Evolutionary conservation across 495 filamentous ascomycete genomes (phyloP).

Genomic region (Neurospora intermedia): DNA sequence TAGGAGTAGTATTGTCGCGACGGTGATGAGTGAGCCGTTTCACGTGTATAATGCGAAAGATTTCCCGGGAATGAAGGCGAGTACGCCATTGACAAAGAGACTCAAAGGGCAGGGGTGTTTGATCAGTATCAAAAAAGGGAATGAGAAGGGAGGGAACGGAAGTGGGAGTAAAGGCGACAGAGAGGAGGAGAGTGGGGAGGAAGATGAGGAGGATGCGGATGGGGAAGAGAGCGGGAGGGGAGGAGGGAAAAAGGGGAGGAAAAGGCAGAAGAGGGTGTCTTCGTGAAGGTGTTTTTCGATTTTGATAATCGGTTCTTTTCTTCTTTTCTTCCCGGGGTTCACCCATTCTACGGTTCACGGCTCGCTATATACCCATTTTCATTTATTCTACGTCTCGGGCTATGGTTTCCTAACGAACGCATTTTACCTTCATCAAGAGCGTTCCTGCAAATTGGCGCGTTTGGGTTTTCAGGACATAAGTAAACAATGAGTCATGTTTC

Average conservation of each 20-base stretch:
- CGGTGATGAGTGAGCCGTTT: slow-evolving; percentile 67
- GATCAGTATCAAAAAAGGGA: slow-evolving; percentile 77
- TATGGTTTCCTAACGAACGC: neutral
- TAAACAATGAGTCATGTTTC: too few species aligned
- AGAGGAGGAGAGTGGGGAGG: slow-evolving; percentile 25
- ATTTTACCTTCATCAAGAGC: neutral
- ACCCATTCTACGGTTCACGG: neutral
- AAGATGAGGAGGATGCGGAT: slow-evolving; percentile 33
- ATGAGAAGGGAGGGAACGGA: slow-evolving; percentile 42
- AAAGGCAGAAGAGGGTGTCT: slow-evolving; percentile 9
- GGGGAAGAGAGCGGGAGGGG: slow-evolving; percentile 5
- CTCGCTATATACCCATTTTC: neutral
- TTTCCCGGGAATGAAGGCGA: slow-evolving; percentile 84
- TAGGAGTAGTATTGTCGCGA: slow-evolving; percentile 51
- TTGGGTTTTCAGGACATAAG: neutral
- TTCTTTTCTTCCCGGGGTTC: neutral
- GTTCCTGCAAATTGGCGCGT: neutral
- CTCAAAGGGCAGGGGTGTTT: slow-evolving; percentile 66
- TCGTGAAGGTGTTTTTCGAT: neutral
- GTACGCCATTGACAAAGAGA: slow-evolving; percentile 54
- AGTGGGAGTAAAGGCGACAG: slow-evolving; percentile 38
- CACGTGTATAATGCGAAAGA: slow-evolving; percentile 93
- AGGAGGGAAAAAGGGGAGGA: neutral
- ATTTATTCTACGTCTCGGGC: neutral
- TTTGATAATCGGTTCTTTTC: neutral